Conservation (phyloP, 2,329 filamentous ascomycete genomes). For the Nothophoma quercina region DNA sequence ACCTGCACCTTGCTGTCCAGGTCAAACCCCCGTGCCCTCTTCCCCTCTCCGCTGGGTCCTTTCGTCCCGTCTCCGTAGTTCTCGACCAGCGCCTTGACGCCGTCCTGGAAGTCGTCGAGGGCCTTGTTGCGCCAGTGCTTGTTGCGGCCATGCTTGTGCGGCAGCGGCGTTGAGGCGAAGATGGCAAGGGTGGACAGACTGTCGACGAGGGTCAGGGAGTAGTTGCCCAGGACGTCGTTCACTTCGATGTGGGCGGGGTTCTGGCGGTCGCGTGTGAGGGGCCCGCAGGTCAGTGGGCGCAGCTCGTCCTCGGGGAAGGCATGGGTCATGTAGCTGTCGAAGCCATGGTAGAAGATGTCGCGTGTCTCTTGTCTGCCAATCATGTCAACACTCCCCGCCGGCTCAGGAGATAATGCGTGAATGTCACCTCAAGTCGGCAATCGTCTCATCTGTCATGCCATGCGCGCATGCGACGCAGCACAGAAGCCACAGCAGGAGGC, state of each 20-base stretch:
- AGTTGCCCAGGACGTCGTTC: conserved; percentile 96
- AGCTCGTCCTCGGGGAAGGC: conserved; percentile 97
- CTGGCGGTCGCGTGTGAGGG: conserved; percentile 81
- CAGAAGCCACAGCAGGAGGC: conserved; percentile 39
- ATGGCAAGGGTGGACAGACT: conserved; percentile 94
- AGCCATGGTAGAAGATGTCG: conserved; percentile 96
- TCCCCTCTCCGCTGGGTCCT: conserved; percentile 73
- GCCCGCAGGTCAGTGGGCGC: conserved; percentile 82
- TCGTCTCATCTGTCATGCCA: conserved; percentile 56
- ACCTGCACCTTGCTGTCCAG: conserved; percentile 98
- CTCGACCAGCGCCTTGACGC: conserved; percentile 76
- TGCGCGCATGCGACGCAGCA: conserved; percentile 44
- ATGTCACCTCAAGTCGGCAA: conserved; percentile 47
- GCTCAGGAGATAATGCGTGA: not conserved
- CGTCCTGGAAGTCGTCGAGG: conserved; percentile 74
- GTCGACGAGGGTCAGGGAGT: conserved; percentile 94
- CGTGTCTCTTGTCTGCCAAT: conserved; percentile 54
- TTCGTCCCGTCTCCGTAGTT: conserved; percentile 86
- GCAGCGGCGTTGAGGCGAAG: conserved; percentile 75
- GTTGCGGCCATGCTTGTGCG: conserved; percentile 55
- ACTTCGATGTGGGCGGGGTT: conserved; percentile 84
- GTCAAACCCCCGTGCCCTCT: conserved; percentile 83
- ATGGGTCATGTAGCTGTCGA: conserved; percentile 90
- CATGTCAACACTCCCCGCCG: not conserved
- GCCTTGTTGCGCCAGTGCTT: conserved; percentile 51